Evolutionary conservation across 1,139 yeast genomes (phyloP).

Genomic region (Candida sp.): DNA sequence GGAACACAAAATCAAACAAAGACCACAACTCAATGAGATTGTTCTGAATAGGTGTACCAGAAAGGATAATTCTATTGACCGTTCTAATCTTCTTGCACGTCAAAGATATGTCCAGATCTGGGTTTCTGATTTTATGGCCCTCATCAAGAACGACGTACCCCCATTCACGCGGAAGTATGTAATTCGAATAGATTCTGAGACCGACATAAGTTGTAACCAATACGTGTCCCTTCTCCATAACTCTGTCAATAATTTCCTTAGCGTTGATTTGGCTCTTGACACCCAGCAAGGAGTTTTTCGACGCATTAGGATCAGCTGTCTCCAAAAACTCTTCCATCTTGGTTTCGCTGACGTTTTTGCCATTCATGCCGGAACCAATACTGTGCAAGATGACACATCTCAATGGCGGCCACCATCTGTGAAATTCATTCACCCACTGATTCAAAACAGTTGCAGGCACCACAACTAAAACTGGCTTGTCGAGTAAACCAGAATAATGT

Average conservation of each 20-base stretch:
- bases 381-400: constrained; percentile 88
- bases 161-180: constrained; percentile 77
- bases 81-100: constrained; percentile 86
- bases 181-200: constrained; percentile 72
- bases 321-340: constrained; percentile 54
- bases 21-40: constrained; percentile 94
- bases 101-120: constrained; percentile 87
- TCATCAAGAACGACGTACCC: constrained; percentile 93
- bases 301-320: constrained; percentile 48
- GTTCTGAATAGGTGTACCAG: constrained; percentile 98
- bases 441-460: constrained; percentile 97
- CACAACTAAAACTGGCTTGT: constrained; percentile 82
- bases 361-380: constrained; percentile 85
- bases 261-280: constrained; percentile 45
- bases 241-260: constrained; percentile 50
- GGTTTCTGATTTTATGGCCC: constrained; percentile 96
- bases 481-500: constrained; percentile 76
- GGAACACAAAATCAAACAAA: constrained; percentile 91
- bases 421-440: constrained; percentile 97
- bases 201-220: constrained; percentile 94
- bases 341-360: constrained; percentile 48
- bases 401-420: constrained; percentile 98
- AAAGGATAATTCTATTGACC: constrained; percentile 79
- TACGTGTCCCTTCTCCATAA: constrained; percentile 73
- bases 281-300: constrained; percentile 27